Evolutionary conservation across 1,284 basidiomycete genomes (phyloP), one percentile per base, ranked within the genome.

Genomic region (Ustanciosporium gigantosporum): DNA sequence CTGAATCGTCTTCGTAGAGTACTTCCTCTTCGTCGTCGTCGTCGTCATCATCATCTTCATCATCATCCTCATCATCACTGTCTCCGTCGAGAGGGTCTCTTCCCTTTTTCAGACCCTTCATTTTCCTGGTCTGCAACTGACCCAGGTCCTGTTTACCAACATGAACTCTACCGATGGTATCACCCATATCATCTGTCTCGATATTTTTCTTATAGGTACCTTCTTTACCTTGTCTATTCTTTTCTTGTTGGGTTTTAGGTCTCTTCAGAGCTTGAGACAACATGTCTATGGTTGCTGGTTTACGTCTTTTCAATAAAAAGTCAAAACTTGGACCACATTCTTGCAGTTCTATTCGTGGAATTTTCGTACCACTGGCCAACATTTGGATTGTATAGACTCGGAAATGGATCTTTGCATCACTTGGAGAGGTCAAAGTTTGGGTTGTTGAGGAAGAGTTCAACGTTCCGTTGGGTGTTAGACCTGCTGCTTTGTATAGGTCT

Each of bases 171-270:
- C 93, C 94, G 62, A 94, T 84, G 80, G 93, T 80, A 79, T 98
- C 91, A 49, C 94, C 94, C 94, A 97, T 96, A 79, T 91, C 91
- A 81, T 98, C 94, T 61, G 92, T 90, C 81, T 95, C 91, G 78
- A 93, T 79, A 55, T 81, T 81, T 72, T 81, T 80, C 79, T 96
- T 96, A n/a, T n/a, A n/a, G 85, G 91, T 92, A 80, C 84, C 85
- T 5, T 62, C 52, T 84, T 90, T 92, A 46, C 75, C 75, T 81
- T 90, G 90, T 65, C 83, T 83, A 53, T 66, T 75, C 64, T 62
- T 68, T 66, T 76, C 64, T 81, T 91, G 90, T 79, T 87, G 88
- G 59, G 95, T 73, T 82, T 93, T 96, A 36, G 90, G 89, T 56
- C 88, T 82, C 78, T 83, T 88, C 81, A 91, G 83, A 11, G 93